Conservation (phyloP, 1,284 basidiomycete species). For the Sphagnurus paluster region DNA sequence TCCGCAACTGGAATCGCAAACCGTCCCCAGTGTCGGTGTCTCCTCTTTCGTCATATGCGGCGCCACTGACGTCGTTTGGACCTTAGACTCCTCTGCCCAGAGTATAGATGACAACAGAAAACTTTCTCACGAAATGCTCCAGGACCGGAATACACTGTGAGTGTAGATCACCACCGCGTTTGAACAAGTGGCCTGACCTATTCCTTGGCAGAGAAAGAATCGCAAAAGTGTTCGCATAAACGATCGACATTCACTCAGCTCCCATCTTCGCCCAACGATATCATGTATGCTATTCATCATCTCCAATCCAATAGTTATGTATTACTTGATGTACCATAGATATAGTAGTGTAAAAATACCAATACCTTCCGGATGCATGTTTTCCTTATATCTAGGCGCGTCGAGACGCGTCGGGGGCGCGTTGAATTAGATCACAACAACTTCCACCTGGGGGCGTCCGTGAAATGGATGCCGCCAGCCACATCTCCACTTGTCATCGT, state of each 20-base stretch:
- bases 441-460: slow-evolving; percentile 32
- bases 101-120: slow-evolving; percentile 7
- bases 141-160: slow-evolving; percentile 23
- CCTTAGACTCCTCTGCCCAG: neutral
- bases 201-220: slow-evolving; percentile 19
- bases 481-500: slow-evolving; percentile 39
- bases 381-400: neutral
- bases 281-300: no score
- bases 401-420: neutral
- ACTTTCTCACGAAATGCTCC: slow-evolving; percentile 20
- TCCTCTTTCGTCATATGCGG: neutral
- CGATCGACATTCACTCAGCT: no score
- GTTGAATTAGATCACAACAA: slow-evolving; percentile 34
- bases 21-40: slow-evolving; percentile 9
- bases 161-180: neutral
- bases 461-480: slow-evolving; percentile 46
- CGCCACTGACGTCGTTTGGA: neutral
- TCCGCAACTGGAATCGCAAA: slow-evolving; percentile 6
- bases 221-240: slow-evolving; percentile 20
- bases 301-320: slow-evolving; percentile 4
- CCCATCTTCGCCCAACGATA: no score
- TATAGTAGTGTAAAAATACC: neutral
- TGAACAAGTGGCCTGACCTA: neutral
- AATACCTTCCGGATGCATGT: neutral
- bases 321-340: slow-evolving; percentile 8